Evolutionary conservation across 1,284 basidiomycete species (phyloP).

Genomic region (Puccinia polysora): DNA sequence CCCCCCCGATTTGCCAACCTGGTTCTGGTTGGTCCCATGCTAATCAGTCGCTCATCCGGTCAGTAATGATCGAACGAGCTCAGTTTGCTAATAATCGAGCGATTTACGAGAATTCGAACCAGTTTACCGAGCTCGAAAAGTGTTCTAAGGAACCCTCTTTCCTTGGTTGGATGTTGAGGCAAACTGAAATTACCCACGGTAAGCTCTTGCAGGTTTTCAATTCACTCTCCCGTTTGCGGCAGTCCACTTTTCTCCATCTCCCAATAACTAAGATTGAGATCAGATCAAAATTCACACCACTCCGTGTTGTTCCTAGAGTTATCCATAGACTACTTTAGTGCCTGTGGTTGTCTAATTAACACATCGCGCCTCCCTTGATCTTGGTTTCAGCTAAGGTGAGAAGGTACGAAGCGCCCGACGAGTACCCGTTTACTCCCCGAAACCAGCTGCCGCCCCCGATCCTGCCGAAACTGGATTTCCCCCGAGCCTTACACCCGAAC

Average conservation of each 20-base stretch:
- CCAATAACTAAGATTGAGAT: no score
- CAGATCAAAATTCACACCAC: no score
- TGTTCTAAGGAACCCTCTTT: slow-evolving; percentile 76
- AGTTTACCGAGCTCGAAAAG: slow-evolving; percentile 60
- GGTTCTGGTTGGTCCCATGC: neutral
- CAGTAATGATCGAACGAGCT: slow-evolving; percentile 84
- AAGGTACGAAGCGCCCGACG: slow-evolving; percentile 79
- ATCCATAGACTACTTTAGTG: no score
- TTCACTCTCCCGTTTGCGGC: no score
- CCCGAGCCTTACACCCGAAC: slow-evolving; percentile 69
- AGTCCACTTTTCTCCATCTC: no score
- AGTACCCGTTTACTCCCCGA: slow-evolving; percentile 81
- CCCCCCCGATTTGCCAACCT: no score
- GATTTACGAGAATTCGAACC: slow-evolving; percentile 67
- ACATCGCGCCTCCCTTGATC: neutral
- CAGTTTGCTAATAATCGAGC: slow-evolving; percentile 92
- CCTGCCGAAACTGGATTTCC: slow-evolving; percentile 70
- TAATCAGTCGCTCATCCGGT: neutral
- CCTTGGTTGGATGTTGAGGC: slow-evolving; percentile 92
- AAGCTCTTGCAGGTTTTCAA: slow-evolving; percentile 55
- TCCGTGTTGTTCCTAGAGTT: no score
- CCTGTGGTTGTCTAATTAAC: no score
- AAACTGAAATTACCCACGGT: slow-evolving; percentile 93
- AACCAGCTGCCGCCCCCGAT: slow-evolving; percentile 75
- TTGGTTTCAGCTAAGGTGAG: slow-evolving; percentile 72